A percentile compares a stretch with the other conserved stretches of the same genome.
phyloP scores from a whole-genome alignment of 148 eudicot species.

The Oxyria digyna region DNA sequence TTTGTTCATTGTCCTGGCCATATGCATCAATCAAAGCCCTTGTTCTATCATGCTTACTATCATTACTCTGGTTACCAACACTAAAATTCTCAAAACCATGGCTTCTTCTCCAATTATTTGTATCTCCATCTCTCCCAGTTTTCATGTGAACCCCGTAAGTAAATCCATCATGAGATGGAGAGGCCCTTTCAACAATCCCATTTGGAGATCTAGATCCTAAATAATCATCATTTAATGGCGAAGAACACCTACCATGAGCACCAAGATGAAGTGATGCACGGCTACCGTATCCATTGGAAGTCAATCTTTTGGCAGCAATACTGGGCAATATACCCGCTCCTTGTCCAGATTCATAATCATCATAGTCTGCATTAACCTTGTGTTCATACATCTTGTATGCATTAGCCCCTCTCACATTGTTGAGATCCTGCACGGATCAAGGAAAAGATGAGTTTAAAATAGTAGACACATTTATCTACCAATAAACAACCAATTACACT shows the following conservation, averaged over 20 bases:
- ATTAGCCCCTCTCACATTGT: slow-evolving; percentile 31
- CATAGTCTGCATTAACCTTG: slow-evolving; percentile 29
- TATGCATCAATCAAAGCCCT: slow-evolving; percentile 89
- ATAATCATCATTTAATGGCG: slow-evolving; percentile 49
- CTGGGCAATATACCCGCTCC: slow-evolving; percentile 25
- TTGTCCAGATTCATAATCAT: slow-evolving; percentile 41
- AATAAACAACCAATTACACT: neutral
- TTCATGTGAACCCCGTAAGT: slow-evolving; percentile 30
- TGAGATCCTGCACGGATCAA: slow-evolving; percentile 26
- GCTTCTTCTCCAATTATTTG: slow-evolving; percentile 3
- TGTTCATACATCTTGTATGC: slow-evolving; percentile 20
- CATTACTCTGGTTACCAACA: slow-evolving; percentile 20
- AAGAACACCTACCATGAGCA: slow-evolving; percentile 34
- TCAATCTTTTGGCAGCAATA: slow-evolving; percentile 26
- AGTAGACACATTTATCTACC: neutral
- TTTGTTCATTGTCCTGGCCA: slow-evolving; percentile 60
- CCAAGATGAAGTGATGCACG: slow-evolving; percentile 27
- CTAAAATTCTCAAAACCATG: slow-evolving; percentile 25
- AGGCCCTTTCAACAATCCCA: slow-evolving; percentile 27
- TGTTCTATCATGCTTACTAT: slow-evolving; percentile 48
- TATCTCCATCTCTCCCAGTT: slow-evolving; percentile 39
- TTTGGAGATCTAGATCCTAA: slow-evolving; percentile 35
- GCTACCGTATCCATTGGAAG: slow-evolving; percentile 33
- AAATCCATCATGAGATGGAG: slow-evolving; percentile 30
- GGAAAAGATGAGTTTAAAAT: neutral